Evolutionary conservation across 352 stramenopile species (phyloP).

Genomic region (Pythium rhizo-oryzae): DNA sequence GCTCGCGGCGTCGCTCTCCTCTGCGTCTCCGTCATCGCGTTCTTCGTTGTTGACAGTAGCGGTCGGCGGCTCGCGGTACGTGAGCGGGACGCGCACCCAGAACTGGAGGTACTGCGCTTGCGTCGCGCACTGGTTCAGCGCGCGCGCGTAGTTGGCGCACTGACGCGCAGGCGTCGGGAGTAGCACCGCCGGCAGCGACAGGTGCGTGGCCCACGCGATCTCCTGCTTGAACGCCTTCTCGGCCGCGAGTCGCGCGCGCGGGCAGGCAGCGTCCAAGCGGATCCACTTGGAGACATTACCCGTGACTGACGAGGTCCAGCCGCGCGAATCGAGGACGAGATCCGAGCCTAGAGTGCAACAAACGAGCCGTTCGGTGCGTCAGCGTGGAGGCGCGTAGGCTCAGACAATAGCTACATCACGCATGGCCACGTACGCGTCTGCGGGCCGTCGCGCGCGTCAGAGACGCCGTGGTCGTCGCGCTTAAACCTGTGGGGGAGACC

Average conservation of each 20-base stretch:
- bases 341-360: constrained; percentile 54
- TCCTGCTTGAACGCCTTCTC: constrained; percentile 91
- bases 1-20: constrained; percentile 28
- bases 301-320: constrained; percentile 84
- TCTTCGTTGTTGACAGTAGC: background rate
- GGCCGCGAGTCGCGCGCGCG: constrained; percentile 43
- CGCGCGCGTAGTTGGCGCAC: constrained; percentile 84
- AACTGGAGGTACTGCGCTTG: constrained; percentile 86
- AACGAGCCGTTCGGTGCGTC: background rate
- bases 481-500: constrained; percentile 47
- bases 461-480: constrained; percentile 65
- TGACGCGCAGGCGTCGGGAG: constrained; percentile 69
- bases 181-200: constrained; percentile 95
- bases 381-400: background rate
- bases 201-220: constrained; percentile 95
- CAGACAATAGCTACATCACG: background rate
- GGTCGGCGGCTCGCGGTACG: constrained; percentile 28
- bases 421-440: constrained; percentile 46
- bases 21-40: constrained; percentile 10
- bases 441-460: constrained; percentile 56
- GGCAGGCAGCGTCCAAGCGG: constrained; percentile 54
- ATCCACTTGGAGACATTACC: constrained; percentile 85
- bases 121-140: constrained; percentile 79
- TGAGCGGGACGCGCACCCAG: constrained; percentile 88
- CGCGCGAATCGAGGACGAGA: constrained; percentile 81